Conservation (phyloP, 805 yeast species). For the Kuraishia molischiana region DNA sequence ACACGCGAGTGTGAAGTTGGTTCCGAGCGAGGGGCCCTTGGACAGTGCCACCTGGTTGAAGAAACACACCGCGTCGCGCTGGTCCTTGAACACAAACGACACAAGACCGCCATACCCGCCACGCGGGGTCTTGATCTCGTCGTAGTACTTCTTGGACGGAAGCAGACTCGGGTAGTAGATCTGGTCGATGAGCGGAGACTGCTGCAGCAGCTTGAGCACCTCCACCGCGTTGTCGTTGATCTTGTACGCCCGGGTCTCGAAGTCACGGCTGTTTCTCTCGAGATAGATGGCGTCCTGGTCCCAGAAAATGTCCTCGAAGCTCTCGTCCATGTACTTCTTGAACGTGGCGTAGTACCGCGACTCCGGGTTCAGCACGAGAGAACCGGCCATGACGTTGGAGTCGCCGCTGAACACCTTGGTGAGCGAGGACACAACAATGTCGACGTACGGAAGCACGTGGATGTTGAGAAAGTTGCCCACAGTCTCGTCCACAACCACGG, state of each 20-base stretch:
- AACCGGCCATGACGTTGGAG: conserved; percentile 93
- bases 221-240: conserved; percentile 48
- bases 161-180: conserved; percentile 64
- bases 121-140: conserved; percentile 47
- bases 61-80: conserved; percentile 59
- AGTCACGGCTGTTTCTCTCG: conserved; percentile 91
- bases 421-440: conserved; percentile 75
- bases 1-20: conserved; percentile 81
- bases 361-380: conserved; percentile 65
- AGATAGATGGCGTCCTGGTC: conserved; percentile 87
- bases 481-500: conserved; percentile 87
- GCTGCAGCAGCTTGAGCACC: conserved; percentile 42
- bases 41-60: conserved; percentile 61
- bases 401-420: conserved; percentile 93
- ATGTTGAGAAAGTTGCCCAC: conserved; percentile 85
- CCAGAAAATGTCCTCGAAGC: conserved; percentile 76
- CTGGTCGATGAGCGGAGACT: conserved; percentile 43
- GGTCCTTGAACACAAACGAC: conserved; percentile 59
- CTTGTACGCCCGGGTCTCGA: conserved; percentile 47
- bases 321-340: conserved; percentile 37
- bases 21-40: conserved; percentile 89
- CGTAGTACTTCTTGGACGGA: conserved; percentile 55
- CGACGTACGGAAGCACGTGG: conserved; percentile 75
- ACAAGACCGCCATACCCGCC: conserved; percentile 91
- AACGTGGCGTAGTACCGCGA: conserved; percentile 40